Conservation (phyloP, 169 alveolate genomes). For the Plasmodium inui region DNA sequence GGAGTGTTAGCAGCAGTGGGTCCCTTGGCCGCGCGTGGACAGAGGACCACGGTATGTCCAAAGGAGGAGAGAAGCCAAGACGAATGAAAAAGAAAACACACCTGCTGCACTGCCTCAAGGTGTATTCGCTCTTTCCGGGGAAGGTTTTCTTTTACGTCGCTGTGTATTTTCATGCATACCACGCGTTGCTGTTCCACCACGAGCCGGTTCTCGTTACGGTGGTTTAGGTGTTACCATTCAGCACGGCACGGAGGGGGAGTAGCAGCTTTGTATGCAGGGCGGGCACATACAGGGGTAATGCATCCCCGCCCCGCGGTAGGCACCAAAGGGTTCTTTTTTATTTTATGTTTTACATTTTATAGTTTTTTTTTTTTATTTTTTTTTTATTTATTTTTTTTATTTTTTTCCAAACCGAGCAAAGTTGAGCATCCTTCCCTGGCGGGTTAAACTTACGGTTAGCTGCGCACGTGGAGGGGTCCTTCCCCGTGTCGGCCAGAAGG, state of each 20-base stretch:
- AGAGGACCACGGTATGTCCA: background rate
- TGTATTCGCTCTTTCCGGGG: slow-evolving; percentile 64
- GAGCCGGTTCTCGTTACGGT: slow-evolving; percentile 64
- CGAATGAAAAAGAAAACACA: background rate
- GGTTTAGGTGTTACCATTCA: slow-evolving; percentile 2
- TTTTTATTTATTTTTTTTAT: background rate
- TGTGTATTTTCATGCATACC: slow-evolving; percentile 36
- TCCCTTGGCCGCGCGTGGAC: background rate
- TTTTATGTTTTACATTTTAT: background rate
- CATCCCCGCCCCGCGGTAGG: background rate
- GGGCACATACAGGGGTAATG: background rate
- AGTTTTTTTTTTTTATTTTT: background rate
- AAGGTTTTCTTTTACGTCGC: slow-evolving; percentile 61
- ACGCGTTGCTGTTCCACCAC: slow-evolving; percentile 59
- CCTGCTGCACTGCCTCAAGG: slow-evolving; percentile 56
- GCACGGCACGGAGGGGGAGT: background rate
- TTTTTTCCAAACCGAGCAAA: background rate
- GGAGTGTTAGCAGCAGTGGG: slow-evolving; percentile 44
- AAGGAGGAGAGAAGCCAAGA: background rate
- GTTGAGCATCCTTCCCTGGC: background rate
- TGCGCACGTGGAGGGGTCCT: background rate
- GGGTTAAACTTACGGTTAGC: background rate
- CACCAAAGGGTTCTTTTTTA: background rate
- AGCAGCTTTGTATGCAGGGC: background rate
- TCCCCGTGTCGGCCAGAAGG: background rate